Evolutionary conservation across 164 flowering plant genomes (phyloP), one percentile per base, ranked within the genome.

Genomic region (Saururus chinensis): DNA sequence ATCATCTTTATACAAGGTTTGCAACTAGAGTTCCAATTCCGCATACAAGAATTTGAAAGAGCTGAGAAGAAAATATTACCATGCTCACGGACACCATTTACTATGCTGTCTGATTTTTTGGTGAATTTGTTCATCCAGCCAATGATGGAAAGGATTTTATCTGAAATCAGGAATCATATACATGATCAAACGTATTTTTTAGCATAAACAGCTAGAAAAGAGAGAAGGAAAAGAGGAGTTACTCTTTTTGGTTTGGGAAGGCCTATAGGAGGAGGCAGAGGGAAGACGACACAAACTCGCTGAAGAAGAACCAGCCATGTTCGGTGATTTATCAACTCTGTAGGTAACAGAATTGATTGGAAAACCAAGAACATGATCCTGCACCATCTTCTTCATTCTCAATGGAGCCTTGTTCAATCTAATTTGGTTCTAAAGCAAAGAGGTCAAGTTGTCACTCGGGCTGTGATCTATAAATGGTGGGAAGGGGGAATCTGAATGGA

Each of bases 21-120:
- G n/a, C n/a, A n/a, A n/a, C n/a, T n/a, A n/a, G n/a, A n/a, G n/a
- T n/a, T n/a, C n/a, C n/a, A n/a, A n/a, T n/a, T n/a, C n/a, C n/a
- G n/a, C n/a, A n/a, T n/a, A n/a, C n/a, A n/a, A n/a, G n/a, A n/a
- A n/a, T n/a, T n/a, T n/a, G n/a, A n/a, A n/a, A n/a, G n/a, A n/a
- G n/a, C n/a, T n/a, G 37, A 30, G 37, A 30, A 45, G 49, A 45
- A 17, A 45, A 45, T 12, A 12, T 61, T 73, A 83, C 85, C 86
- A 55, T 84, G 89, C 35, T 84, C 82, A n/a, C 76, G 65, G 49
- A 82, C 59, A 51, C 82, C 78, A 24, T 67, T 53, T 0, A 75
- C 75, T 52, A 80, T 71, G 22, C 71, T 66, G 68, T 75, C 74
- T 0, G 79, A 72, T 40, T 74, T 75, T 64, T 71, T 77, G 41